Evolutionary conservation across 2,329 filamentous ascomycete genomes (phyloP).

Genomic region (Cytospora mali): DNA sequence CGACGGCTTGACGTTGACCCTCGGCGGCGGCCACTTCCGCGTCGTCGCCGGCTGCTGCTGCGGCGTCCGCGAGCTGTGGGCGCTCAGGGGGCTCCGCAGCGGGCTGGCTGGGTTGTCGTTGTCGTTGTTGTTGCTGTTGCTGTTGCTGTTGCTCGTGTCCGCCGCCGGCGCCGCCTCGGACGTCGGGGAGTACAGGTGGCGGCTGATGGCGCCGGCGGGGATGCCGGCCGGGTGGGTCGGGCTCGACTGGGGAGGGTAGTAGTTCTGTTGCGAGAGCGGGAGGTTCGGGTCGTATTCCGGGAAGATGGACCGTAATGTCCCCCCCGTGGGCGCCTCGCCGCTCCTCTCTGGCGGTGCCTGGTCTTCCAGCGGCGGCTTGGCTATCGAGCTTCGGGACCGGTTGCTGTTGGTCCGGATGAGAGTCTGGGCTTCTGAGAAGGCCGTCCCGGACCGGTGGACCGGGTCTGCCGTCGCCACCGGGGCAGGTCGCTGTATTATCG

Average conservation of each 20-base stretch:
- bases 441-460: conserved; percentile 51
- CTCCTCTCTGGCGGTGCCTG: conserved; percentile 25
- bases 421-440: conserved; percentile 54
- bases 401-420: conserved; percentile 53
- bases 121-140: not conserved
- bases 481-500: conserved; percentile 44
- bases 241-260: conserved; percentile 68
- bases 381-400: conserved; percentile 58
- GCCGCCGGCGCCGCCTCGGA: conserved; percentile 32
- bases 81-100: conserved; percentile 38
- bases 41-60: conserved; percentile 15
- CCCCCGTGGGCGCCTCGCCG: conserved; percentile 16
- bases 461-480: conserved; percentile 46
- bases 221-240: conserved; percentile 66
- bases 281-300: conserved; percentile 71
- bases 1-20: conserved; percentile 42
- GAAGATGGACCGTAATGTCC: conserved; percentile 70
- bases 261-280: conserved; percentile 67
- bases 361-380: conserved; percentile 51
- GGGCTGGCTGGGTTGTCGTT: conserved; percentile 32
- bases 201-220: conserved; percentile 65
- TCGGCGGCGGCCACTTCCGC: conserved; percentile 35
- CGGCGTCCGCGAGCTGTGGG: conserved; percentile 30
- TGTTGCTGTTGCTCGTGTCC: not conserved
- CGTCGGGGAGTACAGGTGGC: conserved; percentile 59